Evolutionary conservation across 352 stramenopile species (phyloP).

Genomic region (Pythium angustatum): DNA sequence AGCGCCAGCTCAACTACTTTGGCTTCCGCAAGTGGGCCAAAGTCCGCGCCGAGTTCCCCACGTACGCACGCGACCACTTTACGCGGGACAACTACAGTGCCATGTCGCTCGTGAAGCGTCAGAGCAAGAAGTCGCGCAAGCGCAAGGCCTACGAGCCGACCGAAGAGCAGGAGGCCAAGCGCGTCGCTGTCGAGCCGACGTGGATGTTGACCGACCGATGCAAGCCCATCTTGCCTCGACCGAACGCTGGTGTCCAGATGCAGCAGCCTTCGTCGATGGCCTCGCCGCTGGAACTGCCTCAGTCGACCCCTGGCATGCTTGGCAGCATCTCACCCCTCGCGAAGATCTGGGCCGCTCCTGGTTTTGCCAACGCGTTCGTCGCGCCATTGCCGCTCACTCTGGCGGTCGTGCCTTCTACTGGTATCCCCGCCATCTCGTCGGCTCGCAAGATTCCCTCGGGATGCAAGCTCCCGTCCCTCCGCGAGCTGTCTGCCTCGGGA

Average conservation of each 20-base stretch:
- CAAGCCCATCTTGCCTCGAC: slow-evolving; percentile 66
- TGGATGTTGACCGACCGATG: slow-evolving; percentile 49
- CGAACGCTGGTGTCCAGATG: slow-evolving; percentile 18
- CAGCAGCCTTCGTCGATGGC: slow-evolving; percentile 3
- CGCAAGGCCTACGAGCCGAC: slow-evolving; percentile 42
- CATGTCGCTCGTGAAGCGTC: slow-evolving; percentile 84
- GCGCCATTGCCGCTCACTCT: slow-evolving; percentile 13
- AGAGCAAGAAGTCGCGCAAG: slow-evolving; percentile 86
- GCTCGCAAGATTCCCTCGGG: slow-evolving; percentile 29
- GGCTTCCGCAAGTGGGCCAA: slow-evolving; percentile 92
- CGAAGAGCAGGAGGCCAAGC: slow-evolving; percentile 45
- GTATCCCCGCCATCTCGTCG: slow-evolving; percentile 29
- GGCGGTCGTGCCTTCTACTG: background rate
- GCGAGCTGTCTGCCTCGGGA: slow-evolving; percentile 29
- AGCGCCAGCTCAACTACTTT: slow-evolving; percentile 96
- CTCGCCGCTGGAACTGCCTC: slow-evolving; percentile 16
- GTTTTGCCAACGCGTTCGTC: slow-evolving; percentile 17
- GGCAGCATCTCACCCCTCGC: slow-evolving; percentile 31
- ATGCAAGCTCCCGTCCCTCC: slow-evolving; percentile 36
- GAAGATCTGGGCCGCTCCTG: slow-evolving; percentile 28
- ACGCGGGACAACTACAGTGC: slow-evolving; percentile 83
- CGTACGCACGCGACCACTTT: slow-evolving; percentile 83
- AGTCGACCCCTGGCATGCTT: background rate
- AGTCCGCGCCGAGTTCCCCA: slow-evolving; percentile 65
- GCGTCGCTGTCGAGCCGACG: slow-evolving; percentile 28